phyloP scores from a whole-genome alignment of 345 rosid genomes.

The Barbarea vulgaris region DNA sequence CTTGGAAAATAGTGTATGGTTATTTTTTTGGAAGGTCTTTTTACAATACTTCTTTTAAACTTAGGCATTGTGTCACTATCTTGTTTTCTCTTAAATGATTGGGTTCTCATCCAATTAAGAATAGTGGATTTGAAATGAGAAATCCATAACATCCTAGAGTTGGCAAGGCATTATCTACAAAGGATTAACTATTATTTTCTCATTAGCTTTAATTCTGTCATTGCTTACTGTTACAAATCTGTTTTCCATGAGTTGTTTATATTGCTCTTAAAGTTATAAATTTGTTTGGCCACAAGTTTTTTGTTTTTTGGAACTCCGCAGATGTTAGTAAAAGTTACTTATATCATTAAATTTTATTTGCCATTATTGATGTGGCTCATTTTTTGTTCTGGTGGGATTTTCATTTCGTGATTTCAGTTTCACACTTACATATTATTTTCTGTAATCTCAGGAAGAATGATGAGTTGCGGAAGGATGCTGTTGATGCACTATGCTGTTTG shows the following conservation, averaged over 20 bases:
- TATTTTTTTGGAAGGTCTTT: constrained; percentile 17
- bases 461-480: constrained; percentile 94
- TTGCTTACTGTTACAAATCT: constrained; percentile 23
- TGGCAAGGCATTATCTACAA: constrained; percentile 1
- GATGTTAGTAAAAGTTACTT: neutral
- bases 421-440: neutral
- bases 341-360: constrained; percentile 5
- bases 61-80: constrained; percentile 4
- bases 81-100: constrained; percentile 11
- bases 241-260: constrained; percentile 4
- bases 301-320: constrained; percentile 17
- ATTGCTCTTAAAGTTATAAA: constrained; percentile 15
- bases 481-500: constrained; percentile 96
- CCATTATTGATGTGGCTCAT: constrained; percentile 15
- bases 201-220: constrained; percentile 25
- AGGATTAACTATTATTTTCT: constrained; percentile 1
- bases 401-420: constrained; percentile 15
- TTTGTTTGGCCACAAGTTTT: neutral
- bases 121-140: constrained; percentile 14
- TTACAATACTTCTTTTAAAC: neutral
- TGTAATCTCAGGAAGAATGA: constrained; percentile 67
- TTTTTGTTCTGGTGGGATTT: constrained; percentile 16
- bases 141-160: constrained; percentile 11
- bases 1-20: constrained; percentile 21
- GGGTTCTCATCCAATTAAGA: constrained; percentile 14